A percentile compares a stretch with the other conserved stretches of the same genome.
phyloP scores from a whole-genome alignment of 2,329 filamentous ascomycete genomes.

The Cyphellophora attinorum region DNA sequence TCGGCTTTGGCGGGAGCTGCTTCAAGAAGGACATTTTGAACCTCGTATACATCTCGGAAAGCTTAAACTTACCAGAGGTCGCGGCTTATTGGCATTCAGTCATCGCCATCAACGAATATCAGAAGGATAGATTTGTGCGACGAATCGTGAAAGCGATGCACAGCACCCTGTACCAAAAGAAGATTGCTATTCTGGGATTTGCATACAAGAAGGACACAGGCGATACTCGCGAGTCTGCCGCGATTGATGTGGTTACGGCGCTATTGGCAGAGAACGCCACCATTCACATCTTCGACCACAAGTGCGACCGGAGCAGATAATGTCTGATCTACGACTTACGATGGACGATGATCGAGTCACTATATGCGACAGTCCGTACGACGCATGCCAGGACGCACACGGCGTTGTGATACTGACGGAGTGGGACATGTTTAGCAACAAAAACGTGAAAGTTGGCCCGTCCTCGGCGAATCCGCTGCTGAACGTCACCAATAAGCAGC shows the following conservation, averaged over 20 bases:
- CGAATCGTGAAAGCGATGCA: conserved; percentile 58
- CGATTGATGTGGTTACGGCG: conserved; percentile 57
- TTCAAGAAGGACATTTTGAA: conserved; percentile 74
- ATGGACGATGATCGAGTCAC: conserved; percentile 21
- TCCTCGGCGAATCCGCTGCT: neutral
- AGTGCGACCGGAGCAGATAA: conserved; percentile 29
- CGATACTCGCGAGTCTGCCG: conserved; percentile 63
- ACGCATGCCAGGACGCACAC: conserved; percentile 35
- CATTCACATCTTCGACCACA: conserved; percentile 61
- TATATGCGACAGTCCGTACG: conserved; percentile 33
- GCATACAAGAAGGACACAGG: conserved; percentile 74
- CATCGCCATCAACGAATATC: conserved; percentile 67
- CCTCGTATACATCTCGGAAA: conserved; percentile 64
- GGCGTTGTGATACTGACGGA: conserved; percentile 44
- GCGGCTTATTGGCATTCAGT: conserved; percentile 68
- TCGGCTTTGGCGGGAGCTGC: conserved; percentile 72
- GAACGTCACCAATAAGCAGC: conserved; percentile 14
- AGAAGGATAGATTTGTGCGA: conserved; percentile 58
- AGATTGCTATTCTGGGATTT: conserved; percentile 63
- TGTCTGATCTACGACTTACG: conserved; percentile 13
- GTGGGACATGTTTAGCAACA: conserved; percentile 41
- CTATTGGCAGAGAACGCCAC: conserved; percentile 55
- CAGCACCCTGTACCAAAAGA: conserved; percentile 58
- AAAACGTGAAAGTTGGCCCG: neutral
- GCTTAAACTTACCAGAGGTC: conserved; percentile 59